These are phyloP conservation scores for Ustilago curta DNA, from an alignment of 1,284 basidiomycete genomes.

Conservation along the genomic window DNA sequence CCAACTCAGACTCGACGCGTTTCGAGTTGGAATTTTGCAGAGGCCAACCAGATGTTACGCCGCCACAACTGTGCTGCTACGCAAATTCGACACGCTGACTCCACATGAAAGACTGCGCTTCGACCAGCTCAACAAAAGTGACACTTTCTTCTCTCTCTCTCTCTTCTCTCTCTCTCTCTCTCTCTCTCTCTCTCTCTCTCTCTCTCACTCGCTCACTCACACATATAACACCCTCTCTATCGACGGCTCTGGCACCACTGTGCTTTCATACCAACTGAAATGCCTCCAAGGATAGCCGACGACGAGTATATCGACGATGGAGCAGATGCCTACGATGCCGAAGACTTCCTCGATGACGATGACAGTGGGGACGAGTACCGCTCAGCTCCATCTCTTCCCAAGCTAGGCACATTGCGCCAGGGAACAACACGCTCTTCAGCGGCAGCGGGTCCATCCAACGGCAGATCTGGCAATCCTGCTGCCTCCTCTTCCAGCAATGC, in stretches of 20 bases:
- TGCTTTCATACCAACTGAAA: background rate
- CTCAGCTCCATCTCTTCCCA: constrained; percentile 35
- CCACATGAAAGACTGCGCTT: constrained; percentile 20
- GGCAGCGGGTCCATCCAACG: constrained; percentile 18
- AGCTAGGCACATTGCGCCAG: constrained; percentile 27
- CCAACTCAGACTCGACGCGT: constrained; percentile 9
- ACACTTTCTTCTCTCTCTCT: constrained; percentile 8
- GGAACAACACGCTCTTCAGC: constrained; percentile 18
- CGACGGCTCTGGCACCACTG: too few species aligned
- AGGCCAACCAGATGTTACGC: constrained; percentile 14
- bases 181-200: background rate
- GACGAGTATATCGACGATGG: constrained; percentile 51
- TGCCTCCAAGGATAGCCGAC: constrained; percentile 46
- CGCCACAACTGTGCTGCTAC: background rate
- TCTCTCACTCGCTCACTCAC: background rate
- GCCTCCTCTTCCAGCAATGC: constrained; percentile 5
- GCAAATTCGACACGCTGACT: constrained; percentile 10
- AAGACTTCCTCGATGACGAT: constrained; percentile 55
- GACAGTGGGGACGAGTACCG: constrained; percentile 54
- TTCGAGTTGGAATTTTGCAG: constrained; percentile 1
- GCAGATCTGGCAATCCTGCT: constrained; percentile 18
- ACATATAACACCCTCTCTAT: too few species aligned
- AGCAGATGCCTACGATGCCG: constrained; percentile 44
- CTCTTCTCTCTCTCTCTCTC: too few species aligned
- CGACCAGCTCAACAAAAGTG: background rate